Percentiles rank a stretch among this genome's conserved stretches.
Evolutionary conservation across 75 land plant genomes (phyloP).

Genomic region (Azolla pinnata): DNA sequence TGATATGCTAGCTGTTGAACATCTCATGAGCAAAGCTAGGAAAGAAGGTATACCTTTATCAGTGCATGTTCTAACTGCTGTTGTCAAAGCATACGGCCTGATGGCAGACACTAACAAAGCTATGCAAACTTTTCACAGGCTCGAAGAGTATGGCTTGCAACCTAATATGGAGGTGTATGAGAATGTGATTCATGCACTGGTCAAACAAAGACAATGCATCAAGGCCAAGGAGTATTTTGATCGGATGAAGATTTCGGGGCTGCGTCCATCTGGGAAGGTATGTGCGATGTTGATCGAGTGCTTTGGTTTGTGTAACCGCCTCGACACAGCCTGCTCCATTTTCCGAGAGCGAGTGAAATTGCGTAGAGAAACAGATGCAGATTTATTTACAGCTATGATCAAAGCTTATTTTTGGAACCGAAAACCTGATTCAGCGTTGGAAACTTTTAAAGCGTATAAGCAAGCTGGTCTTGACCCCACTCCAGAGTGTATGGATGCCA

Average conservation of each 20-base stretch:
- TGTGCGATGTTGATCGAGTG: conserved; percentile 47
- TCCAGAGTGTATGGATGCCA: conserved; percentile 5
- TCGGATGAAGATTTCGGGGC: conserved; percentile 38
- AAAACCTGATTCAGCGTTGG: conserved; percentile 44
- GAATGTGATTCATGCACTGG: conserved; percentile 41
- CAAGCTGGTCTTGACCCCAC: conserved; percentile 31
- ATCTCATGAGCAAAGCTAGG: conserved; percentile 34
- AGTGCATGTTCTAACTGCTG: conserved; percentile 29
- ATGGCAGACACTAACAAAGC: conserved; percentile 49
- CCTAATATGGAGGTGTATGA: conserved; percentile 38
- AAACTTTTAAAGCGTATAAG: conserved; percentile 50
- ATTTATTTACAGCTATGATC: conserved; percentile 39
- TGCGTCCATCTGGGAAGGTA: conserved; percentile 40
- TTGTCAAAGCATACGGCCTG: conserved; percentile 54
- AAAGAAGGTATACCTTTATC: conserved; percentile 40
- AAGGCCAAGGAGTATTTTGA: conserved; percentile 42
- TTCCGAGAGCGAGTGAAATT: conserved; percentile 35
- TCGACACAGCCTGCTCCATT: conserved; percentile 34
- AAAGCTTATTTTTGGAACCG: conserved; percentile 41
- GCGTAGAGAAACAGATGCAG: conserved; percentile 44
- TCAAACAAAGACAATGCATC: conserved; percentile 25
- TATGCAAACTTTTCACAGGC: conserved; percentile 27
- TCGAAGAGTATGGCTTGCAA: conserved; percentile 12
- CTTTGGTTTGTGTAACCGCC: conserved; percentile 42
- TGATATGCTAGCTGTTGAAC: conserved; percentile 30